Evolutionary conservation across 805 yeast genomes (phyloP), one percentile per base, ranked within the genome.

Genomic region (Saccharomyces paradoxus): DNA sequence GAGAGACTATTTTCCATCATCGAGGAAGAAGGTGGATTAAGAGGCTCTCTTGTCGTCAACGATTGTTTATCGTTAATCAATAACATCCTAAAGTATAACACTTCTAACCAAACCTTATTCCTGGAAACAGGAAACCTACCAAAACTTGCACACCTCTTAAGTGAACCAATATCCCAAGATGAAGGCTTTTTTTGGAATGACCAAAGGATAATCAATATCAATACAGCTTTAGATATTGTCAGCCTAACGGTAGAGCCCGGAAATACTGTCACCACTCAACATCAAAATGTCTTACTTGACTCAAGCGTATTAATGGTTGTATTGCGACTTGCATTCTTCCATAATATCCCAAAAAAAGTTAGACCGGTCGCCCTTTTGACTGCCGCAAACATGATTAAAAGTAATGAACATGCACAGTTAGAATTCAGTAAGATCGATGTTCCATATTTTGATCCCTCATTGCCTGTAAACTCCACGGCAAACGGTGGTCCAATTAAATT

Each of bases 41-140:
- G 90, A 52, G 97, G 96, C 9, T 89, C 94, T 21, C 77, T 89
- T 32, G 82, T 89, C n/a, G 96, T 91, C 8, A 94, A 88, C 65
- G 98, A 94, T 70, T 88, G 96, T 68, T 73, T 95, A 53, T 81
- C 89, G 0, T 72, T 94, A 49, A 74, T 92, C 7, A 77, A 85
- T 17, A 87, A 85, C 63, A 75, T 94, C 47, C 71, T 94, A 50
- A 81, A 81, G 58, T 90, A 84, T 69, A 94, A 92, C 66, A 85
- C 92, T 0, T 84, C 96, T 2, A 95, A 94, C 69, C 99, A 94
- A 67, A 87, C 86, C 56, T 77, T 84, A 53, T 95, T 95, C 64
- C 69, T 91, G 37, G 98, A 92, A 67, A 84, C 97, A 1, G 87
- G 84, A 49, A 85, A 95, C 61, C 74, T 88, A 3, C 82, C 86